Evolutionary conservation across 768 basidiomycete genomes (phyloP), one percentile per base, ranked within the genome.

Genomic region (Boletus tomentosulus): DNA sequence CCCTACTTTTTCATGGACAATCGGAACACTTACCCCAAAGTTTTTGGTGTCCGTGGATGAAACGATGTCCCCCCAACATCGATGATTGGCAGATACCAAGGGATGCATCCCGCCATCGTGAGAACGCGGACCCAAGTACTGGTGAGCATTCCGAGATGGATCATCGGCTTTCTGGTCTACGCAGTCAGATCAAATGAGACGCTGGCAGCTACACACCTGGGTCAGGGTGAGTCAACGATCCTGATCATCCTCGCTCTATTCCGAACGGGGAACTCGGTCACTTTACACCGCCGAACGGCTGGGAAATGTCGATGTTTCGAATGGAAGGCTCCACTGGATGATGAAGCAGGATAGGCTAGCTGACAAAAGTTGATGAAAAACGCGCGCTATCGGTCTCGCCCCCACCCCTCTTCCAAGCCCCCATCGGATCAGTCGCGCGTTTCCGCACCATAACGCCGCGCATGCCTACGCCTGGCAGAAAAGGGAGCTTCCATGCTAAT

Each of bases 401-500:
- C 35, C 41, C 41, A 22, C 41, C 41, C 41, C 41, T 42, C 22
- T 42, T 24, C 41, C 41, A 42, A 42, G 41, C 22, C 13, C 19
- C 15, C 34, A 48, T 35, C 47, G 47, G 33, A 35, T 48, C 47
- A 45, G 30, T 27, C 0, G 27, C 16, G 6, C 16, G 15, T 16
- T 33, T 44, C 28, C 44, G 28, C 30, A n/a, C 25, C 3, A 41
- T 27, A 19, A 43, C 22, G 27, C 25, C 42, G 42, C 42, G n/a
- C n/a, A n/a, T n/a, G n/a, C n/a, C n/a, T n/a, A n/a, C n/a, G 42
- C 45, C n/a, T 31, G 30, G 45, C 41, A 25, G 19, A 15, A 42
- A 13, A 25, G 24, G 12, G 5, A 43, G 41, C 55, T 53, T 57
- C 55, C 60, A 48, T 60, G 55, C 25, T 50, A 45, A 60, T 66